Evolutionary conservation across 352 stramenopile genomes (phyloP), one percentile per base, ranked within the genome.

Genomic region (Phytopythium cucurbitacearum): DNA sequence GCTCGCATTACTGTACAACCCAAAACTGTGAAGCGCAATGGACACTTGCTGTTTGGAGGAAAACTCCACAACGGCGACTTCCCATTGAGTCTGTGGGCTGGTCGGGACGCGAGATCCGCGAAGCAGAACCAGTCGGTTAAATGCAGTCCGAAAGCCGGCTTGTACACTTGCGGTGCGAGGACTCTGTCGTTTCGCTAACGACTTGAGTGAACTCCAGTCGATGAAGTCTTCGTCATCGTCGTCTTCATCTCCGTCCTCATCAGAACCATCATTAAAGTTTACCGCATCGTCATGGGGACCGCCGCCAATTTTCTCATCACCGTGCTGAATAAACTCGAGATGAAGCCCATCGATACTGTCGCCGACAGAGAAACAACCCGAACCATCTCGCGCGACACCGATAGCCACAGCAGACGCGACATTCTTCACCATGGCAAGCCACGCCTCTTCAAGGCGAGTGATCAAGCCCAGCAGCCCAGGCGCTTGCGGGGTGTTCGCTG

Each of bases 181-280:
- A 8, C 9, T 16, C 1, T 5, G 43, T 3, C 4, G 4, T 13
- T 37, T 33, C 8, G 8, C 32, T 32, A 65, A 71, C 7, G 45
- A 60, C 21, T 64, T 70, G 13, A 89, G 47, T 1, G 69, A 71
- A 3, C 64, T 44, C 78, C 78, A 89, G 48, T 89, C 76, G 39
- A 89, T 60, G n/a, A 64, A 56, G n/a, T 83, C 72, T 5, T 77
- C 53, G 40, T 65, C 59, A 32, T 62, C 55, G 32, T 78, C 65
- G 3, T 66, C 60, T 7, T 69, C 60, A 4, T 67, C 53, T n/a
- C 56, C 72, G 9, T 67, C 53, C 37, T 65, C 51, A 3, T 72
- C 64, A 32, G 38, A 28, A 9, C 34, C 53, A 12, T 64, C 46
- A 7, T 64, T 56, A 1, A 10, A 15, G 5, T 46, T 53, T 11